These are phyloP conservation scores for Phytophthora tubulina DNA, from an alignment of 352 stramenopile genomes.

Conservation along the genomic window DNA sequence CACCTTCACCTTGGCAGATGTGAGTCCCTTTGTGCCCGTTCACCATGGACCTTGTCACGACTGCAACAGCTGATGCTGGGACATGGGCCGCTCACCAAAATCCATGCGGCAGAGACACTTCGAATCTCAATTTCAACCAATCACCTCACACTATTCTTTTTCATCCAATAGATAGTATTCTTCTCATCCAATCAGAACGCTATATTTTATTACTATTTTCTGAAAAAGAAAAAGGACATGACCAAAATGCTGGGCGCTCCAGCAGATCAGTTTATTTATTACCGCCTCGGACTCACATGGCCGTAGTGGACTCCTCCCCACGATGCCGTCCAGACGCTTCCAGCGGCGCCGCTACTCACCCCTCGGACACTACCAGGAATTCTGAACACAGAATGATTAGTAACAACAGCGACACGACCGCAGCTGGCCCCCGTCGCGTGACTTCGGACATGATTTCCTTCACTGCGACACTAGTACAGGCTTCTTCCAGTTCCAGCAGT, in stretches of 20 bases:
- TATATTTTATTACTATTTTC: conserved; percentile 2
- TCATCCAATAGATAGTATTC: neutral
- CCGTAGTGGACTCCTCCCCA: neutral
- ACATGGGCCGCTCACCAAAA: conserved; percentile 19
- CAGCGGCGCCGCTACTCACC: neutral
- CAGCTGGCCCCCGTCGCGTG: conserved; percentile 29
- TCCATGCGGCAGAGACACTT: conserved; percentile 23
- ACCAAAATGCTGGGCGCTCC: neutral
- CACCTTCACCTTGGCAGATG: neutral
- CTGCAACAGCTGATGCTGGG: conserved; percentile 18
- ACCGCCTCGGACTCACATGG: conserved; percentile 15
- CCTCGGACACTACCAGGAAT: neutral
- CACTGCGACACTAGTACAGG: conserved; percentile 44
- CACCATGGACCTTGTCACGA: conserved; percentile 21
- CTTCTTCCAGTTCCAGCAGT: neutral
- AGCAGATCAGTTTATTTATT: conserved; percentile 39
- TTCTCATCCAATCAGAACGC: conserved; percentile 4
- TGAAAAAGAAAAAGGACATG: no score
- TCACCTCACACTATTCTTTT: neutral
- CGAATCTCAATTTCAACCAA: neutral
- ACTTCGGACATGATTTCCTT: conserved; percentile 71
- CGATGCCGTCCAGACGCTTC: conserved; percentile 21
- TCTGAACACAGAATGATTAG: conserved; percentile 16
- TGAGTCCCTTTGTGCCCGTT: conserved; percentile 12
- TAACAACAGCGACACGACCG: conserved; percentile 36